phyloP scores from a whole-genome alignment of 148 eudicot genomes.

The Gaultheria prostrata region DNA sequence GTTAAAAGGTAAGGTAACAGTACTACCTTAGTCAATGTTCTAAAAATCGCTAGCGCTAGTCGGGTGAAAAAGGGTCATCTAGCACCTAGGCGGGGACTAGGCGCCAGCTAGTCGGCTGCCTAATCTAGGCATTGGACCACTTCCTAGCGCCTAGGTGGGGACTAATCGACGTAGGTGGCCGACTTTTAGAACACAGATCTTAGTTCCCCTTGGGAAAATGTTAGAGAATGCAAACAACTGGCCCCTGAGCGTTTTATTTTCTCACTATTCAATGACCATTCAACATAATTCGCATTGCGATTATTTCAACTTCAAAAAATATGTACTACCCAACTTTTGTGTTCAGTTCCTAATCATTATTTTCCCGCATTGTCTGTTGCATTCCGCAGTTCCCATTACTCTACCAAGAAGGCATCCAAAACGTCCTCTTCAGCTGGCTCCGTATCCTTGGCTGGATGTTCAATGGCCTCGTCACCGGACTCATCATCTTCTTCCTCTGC shows the following conservation, averaged over 20 bases:
- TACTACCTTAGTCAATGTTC: no score
- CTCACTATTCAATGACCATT: neutral
- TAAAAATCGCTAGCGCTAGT: no score
- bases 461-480: conserved; percentile 59
- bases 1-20: neutral
- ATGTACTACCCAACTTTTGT: neutral
- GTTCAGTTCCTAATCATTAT: neutral
- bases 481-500: conserved; percentile 72
- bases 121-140: no score
- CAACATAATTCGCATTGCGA: neutral
- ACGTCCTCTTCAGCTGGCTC: conserved; percentile 82
- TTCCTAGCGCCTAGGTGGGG: no score
- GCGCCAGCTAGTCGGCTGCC: no score
- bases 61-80: no score
- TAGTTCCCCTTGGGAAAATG: neutral
- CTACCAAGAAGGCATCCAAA: conserved; percentile 94
- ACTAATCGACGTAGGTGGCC: no score
- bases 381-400: conserved; percentile 73
- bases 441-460: conserved; percentile 85
- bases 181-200: no score
- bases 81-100: no score
- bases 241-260: neutral
- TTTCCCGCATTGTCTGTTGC: neutral
- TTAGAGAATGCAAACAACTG: neutral
- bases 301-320: neutral